Conservation (phyloP, 306 rosid species). For the Pueraria montana region DNA sequence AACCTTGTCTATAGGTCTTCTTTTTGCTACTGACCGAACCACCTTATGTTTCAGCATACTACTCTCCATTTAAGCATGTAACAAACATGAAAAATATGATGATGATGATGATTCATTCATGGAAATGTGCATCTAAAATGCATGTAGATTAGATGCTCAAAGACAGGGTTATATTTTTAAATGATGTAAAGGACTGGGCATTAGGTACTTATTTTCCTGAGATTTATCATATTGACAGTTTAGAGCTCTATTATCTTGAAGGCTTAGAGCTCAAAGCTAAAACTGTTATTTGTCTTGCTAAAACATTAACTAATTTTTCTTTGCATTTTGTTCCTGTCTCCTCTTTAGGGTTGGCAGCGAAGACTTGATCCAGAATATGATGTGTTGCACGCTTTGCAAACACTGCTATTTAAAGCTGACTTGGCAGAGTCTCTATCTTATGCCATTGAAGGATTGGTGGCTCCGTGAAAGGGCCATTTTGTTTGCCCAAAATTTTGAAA, state of each 20-base stretch:
- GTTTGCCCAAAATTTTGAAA: neutral
- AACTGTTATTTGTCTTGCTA: neutral
- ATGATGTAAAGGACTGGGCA: neutral
- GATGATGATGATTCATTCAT: too few species aligned
- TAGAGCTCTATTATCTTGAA: too few species aligned
- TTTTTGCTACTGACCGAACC: neutral
- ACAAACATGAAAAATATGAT: neutral
- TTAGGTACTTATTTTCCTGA: neutral
- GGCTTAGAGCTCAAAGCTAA: neutral
- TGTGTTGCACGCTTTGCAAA: conserved; percentile 65
- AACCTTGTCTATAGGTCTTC: neutral
- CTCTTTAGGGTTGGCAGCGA: conserved; percentile 82
- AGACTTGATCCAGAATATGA: conserved; percentile 84
- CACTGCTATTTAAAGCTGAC: conserved; percentile 72
- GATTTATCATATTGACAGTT: too few species aligned
- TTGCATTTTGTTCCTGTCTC: conserved; percentile 20
- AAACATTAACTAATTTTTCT: conserved; percentile 25
- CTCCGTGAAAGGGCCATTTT: conserved; percentile 58
- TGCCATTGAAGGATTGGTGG: conserved; percentile 73
- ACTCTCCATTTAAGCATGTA: neutral
- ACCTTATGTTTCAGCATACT: neutral
- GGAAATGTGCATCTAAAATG: neutral
- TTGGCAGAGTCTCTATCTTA: conserved; percentile 71
- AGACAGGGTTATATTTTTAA: neutral
- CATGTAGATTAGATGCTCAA: neutral